Percentiles rank a stretch among this genome's conserved stretches.
These are phyloP conservation scores for Candida sp. DNA, from an alignment of 1,139 yeast species.

Conservation along the genomic window DNA sequence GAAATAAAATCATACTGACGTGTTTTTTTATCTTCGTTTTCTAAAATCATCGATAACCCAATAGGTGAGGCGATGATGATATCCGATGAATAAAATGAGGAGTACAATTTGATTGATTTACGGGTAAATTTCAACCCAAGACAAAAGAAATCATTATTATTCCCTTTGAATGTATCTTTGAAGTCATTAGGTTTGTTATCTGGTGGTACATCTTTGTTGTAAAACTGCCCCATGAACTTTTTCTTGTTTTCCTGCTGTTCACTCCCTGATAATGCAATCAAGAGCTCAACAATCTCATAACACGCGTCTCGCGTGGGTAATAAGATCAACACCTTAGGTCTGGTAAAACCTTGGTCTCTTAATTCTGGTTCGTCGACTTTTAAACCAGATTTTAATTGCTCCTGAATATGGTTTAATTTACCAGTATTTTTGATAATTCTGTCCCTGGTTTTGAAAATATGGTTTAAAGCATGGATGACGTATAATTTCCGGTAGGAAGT, in stretches of 20 bases:
- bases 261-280: conserved; percentile 63
- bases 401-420: conserved; percentile 46
- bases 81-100: conserved; percentile 84
- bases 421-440: conserved; percentile 71
- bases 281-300: conserved; percentile 59
- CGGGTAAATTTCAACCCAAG: conserved; percentile 87
- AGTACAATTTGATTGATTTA: conserved; percentile 77
- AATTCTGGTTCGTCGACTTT: conserved; percentile 52
- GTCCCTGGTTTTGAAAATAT: conserved; percentile 83
- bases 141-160: conserved; percentile 88
- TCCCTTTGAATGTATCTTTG: conserved; percentile 76
- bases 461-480: conserved; percentile 74
- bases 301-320: conserved; percentile 86
- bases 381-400: conserved; percentile 26
- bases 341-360: conserved; percentile 95
- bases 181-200: conserved; percentile 80
- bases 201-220: conserved; percentile 50
- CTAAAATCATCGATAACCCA: conserved; percentile 80
- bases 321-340: conserved; percentile 83
- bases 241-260: conserved; percentile 79
- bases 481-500: conserved; percentile 62
- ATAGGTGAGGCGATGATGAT: conserved; percentile 89
- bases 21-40: conserved; percentile 58
- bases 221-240: conserved; percentile 71
- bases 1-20: conserved; percentile 72